A percentile compares a stretch with the other conserved stretches of the same genome.
These are phyloP conservation scores for Solanum etuberosum DNA, from an alignment of 257 asterid genomes.

Conservation along the genomic window DNA sequence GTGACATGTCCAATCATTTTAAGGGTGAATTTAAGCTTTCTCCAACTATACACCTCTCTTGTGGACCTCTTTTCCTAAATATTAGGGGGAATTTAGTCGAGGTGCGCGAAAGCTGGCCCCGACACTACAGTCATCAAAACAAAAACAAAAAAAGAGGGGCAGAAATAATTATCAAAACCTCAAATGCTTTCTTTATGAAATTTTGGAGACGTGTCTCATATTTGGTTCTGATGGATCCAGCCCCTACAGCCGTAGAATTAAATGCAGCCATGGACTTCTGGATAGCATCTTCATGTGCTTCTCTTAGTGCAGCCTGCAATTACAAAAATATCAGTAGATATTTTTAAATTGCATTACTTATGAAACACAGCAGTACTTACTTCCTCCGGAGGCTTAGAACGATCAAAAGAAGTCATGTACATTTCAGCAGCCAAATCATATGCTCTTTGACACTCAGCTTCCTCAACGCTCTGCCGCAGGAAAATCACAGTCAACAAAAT, in stretches of 20 bases:
- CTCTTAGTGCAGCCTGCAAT: constrained; percentile 75
- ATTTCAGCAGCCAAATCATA: constrained; percentile 67
- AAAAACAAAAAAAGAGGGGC: neutral
- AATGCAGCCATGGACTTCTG: constrained; percentile 69
- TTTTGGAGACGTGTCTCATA: constrained; percentile 78
- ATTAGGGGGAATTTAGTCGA: neutral
- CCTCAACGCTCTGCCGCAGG: constrained; percentile 75
- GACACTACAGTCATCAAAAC: neutral
- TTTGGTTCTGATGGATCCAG: constrained; percentile 71
- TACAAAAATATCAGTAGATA: constrained; percentile 11
- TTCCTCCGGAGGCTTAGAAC: constrained; percentile 87
- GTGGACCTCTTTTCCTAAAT: neutral
- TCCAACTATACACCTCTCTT: neutral
- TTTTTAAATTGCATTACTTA: neutral
- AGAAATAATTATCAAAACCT: constrained; percentile 33
- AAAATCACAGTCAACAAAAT: neutral
- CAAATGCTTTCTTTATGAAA: constrained; percentile 80
- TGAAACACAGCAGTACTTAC: constrained; percentile 35
- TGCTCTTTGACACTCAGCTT: constrained; percentile 95
- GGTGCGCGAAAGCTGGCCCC: neutral
- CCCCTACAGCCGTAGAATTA: constrained; percentile 79
- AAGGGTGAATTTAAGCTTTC: neutral
- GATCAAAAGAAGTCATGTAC: constrained; percentile 73
- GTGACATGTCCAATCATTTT: neutral
- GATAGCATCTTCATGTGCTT: constrained; percentile 89